Percentiles rank a stretch among this genome's conserved stretches.
phyloP scores from a whole-genome alignment of 2,329 filamentous ascomycete species.

The Trichoderma brevicompactum region DNA sequence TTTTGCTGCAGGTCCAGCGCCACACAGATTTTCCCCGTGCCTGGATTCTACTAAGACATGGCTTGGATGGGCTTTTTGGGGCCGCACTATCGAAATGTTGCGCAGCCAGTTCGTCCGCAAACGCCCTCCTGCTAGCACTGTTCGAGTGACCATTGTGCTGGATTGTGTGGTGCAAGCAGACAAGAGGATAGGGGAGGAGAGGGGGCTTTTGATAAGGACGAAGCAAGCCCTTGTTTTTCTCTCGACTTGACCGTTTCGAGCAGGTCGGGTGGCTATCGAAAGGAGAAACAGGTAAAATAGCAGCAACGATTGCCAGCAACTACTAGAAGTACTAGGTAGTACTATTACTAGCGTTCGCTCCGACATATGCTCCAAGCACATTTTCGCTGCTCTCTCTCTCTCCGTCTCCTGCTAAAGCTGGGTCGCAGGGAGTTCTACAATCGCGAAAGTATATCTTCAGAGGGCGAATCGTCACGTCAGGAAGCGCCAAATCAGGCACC shows the following conservation, averaged over 20 bases:
- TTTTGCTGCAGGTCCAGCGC: conserved; percentile 16
- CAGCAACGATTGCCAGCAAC: no score
- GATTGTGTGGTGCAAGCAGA: neutral
- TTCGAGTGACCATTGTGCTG: neutral
- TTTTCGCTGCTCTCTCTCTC: no score
- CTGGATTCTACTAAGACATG: conserved; percentile 1
- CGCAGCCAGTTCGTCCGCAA: conserved; percentile 13
- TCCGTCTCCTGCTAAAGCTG: neutral
- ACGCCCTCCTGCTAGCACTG: neutral
- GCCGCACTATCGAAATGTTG: conserved; percentile 21
- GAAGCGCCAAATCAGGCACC: neutral
- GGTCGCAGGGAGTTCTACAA: neutral
- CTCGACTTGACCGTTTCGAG: conserved; percentile 10
- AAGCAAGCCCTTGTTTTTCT: neutral
- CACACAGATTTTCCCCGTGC: conserved; percentile 18
- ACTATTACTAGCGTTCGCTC: no score
- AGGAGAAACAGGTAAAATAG: no score
- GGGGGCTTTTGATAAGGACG: conserved; percentile 3
- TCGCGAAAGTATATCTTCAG: no score
- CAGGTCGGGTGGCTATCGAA: conserved; percentile 1
- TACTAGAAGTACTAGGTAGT: no score
- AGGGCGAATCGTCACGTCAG: no score
- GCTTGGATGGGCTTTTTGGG: neutral
- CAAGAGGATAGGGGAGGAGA: neutral
- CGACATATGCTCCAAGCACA: no score